A percentile compares a stretch with the other conserved stretches of the same genome.
These are phyloP conservation scores for Metschnikowia anglica DNA, from an alignment of 805 yeast species.

Conservation along the genomic window DNA sequence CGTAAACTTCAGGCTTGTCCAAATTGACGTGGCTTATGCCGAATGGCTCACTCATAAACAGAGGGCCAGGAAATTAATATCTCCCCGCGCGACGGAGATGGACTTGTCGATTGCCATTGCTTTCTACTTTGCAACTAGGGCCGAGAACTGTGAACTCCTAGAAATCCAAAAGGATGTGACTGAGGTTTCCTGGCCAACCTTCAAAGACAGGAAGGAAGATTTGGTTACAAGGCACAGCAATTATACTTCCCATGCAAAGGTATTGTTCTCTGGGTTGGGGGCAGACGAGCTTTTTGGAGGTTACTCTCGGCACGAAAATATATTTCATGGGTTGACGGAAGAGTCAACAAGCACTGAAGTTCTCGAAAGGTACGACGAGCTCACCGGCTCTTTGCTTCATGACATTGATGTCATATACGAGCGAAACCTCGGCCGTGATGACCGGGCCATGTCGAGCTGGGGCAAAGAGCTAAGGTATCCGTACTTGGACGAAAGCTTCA, in stretches of 20 bases:
- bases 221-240: slow-evolving; percentile 1
- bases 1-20: slow-evolving; percentile 52
- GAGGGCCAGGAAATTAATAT: slow-evolving; percentile 64
- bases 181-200: slow-evolving; percentile 20
- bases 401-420: slow-evolving; percentile 75
- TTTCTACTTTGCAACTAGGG: slow-evolving; percentile 83
- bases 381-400: slow-evolving; percentile 58
- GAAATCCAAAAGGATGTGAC: neutral
- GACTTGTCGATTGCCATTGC: slow-evolving; percentile 95
- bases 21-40: slow-evolving; percentile 70
- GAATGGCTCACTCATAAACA: slow-evolving; percentile 54
- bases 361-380: slow-evolving; percentile 30
- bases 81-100: slow-evolving; percentile 89
- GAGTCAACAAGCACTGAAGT: slow-evolving; percentile 21
- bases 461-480: slow-evolving; percentile 92
- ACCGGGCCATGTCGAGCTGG: slow-evolving; percentile 80
- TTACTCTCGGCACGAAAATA: slow-evolving; percentile 75
- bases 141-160: slow-evolving; percentile 10
- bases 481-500: slow-evolving; percentile 64
- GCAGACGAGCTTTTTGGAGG: slow-evolving; percentile 98
- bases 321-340: slow-evolving; percentile 35
- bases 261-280: slow-evolving; percentile 87
- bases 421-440: slow-evolving; percentile 88
- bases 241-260: slow-evolving; percentile 59
- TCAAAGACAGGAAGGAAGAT: neutral